phyloP scores from a whole-genome alignment of 1,284 basidiomycete species.

The Tilletiopsis washingtonensis region DNA sequence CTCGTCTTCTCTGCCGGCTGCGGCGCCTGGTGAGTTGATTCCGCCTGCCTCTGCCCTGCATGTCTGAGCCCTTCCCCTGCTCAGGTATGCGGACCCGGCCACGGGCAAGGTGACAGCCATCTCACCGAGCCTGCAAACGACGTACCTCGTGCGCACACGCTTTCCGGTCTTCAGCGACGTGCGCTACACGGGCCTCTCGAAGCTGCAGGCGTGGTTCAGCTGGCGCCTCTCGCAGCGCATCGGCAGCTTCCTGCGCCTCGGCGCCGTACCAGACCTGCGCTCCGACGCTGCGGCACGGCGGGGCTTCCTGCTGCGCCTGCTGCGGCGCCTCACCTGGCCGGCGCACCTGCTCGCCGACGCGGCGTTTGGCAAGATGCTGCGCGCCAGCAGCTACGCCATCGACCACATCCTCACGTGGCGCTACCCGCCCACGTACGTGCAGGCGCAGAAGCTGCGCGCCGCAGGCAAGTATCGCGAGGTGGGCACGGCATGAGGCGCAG shows the following conservation, averaged over 20 bases:
- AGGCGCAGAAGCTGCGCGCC: too few species aligned
- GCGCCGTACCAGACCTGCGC: not conserved
- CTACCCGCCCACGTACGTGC: not conserved
- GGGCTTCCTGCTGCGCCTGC: not conserved
- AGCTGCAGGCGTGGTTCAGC: not conserved
- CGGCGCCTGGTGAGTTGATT: conserved; percentile 5
- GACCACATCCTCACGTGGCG: not conserved
- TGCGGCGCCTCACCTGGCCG: not conserved
- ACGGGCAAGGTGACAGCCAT: conserved; percentile 2
- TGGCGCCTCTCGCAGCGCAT: not conserved
- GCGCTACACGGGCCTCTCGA: not conserved
- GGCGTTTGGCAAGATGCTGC: not conserved
- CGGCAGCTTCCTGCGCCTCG: not conserved
- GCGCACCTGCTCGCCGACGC: not conserved
- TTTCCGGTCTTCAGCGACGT: conserved; percentile 3
- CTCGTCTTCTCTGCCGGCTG: conserved; percentile 18
- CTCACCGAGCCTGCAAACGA: conserved; percentile 1
- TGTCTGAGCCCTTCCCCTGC: too few species aligned
- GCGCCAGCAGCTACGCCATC: not conserved
- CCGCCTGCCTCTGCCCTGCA: too few species aligned
- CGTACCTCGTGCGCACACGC: not conserved
- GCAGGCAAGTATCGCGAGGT: too few species aligned
- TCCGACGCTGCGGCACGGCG: not conserved
- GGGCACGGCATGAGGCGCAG: too few species aligned
- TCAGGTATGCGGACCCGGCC: not conserved